phyloP scores from a whole-genome alignment of 2,329 filamentous ascomycete species.

The Fusarium cicatricum region DNA sequence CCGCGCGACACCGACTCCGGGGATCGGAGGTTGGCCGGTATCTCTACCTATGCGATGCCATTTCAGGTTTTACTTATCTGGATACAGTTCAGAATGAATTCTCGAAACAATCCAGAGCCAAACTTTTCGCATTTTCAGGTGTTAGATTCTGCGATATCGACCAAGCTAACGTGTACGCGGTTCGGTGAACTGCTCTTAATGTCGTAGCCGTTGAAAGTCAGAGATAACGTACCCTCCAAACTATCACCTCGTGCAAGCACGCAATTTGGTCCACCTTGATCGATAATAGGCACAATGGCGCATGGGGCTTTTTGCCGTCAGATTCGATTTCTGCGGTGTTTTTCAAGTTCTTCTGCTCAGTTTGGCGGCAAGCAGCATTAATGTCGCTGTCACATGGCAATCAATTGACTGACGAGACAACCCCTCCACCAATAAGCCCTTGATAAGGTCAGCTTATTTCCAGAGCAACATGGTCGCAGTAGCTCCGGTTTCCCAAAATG shows the following conservation, averaged over 20 bases:
- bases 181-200: conserved; percentile 9
- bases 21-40: conserved; percentile 26
- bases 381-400: not conserved
- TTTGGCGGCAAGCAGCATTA: too few relatives aligned
- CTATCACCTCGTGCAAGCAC: conserved; percentile 32
- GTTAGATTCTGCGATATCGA: not conserved
- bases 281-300: conserved; percentile 25
- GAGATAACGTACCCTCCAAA: conserved; percentile 9
- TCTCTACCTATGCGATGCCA: not conserved
- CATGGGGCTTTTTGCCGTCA: conserved; percentile 9
- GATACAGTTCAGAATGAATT: not conserved
- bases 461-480: conserved; percentile 15
- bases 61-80: not conserved
- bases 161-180: conserved; percentile 1
- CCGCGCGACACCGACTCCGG: conserved; percentile 33
- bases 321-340: conserved; percentile 7
- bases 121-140: not conserved
- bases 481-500: conserved; percentile 29
- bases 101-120: not conserved
- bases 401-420: not conserved
- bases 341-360: not conserved
- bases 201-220: conserved; percentile 1
- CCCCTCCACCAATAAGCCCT: not conserved
- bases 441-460: conserved; percentile 1
- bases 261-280: conserved; percentile 38